phyloP scores from a whole-genome alignment of 2,329 filamentous ascomycete genomes.

The Ascochyta koolunga region DNA sequence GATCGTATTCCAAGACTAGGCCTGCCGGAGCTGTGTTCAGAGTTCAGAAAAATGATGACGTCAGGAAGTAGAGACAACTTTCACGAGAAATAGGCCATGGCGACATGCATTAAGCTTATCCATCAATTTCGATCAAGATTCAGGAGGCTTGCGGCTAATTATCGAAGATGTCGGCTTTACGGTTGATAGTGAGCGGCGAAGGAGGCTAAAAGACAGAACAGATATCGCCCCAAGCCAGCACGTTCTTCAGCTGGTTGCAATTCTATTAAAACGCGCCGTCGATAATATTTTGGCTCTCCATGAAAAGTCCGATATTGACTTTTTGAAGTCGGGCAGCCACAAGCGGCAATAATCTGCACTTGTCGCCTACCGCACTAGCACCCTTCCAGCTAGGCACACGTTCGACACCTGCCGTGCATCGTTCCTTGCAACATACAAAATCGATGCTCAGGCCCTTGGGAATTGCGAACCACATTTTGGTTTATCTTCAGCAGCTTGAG shows the following conservation, averaged over 20 bases:
- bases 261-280: background rate
- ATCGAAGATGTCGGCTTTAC: background rate
- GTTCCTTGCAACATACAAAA: background rate
- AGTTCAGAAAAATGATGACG: background rate
- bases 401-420: background rate
- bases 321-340: slow-evolving; percentile 6
- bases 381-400: slow-evolving; percentile 4
- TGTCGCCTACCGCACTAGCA: background rate
- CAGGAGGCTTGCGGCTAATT: background rate
- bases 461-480: too few relatives aligned
- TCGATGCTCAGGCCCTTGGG: background rate
- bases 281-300: slow-evolving; percentile 11
- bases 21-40: too few relatives aligned
- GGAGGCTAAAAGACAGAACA: background rate
- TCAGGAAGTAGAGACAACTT: background rate
- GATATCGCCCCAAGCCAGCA: background rate
- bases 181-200: background rate
- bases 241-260: background rate
- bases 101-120: background rate
- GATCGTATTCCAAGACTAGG: too few relatives aligned
- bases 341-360: slow-evolving; percentile 2
- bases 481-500: background rate
- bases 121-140: background rate
- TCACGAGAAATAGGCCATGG: background rate
- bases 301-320: slow-evolving; percentile 7